phyloP scores from a whole-genome alignment of 2,329 filamentous ascomycete species.

The Penicillium decumbens region DNA sequence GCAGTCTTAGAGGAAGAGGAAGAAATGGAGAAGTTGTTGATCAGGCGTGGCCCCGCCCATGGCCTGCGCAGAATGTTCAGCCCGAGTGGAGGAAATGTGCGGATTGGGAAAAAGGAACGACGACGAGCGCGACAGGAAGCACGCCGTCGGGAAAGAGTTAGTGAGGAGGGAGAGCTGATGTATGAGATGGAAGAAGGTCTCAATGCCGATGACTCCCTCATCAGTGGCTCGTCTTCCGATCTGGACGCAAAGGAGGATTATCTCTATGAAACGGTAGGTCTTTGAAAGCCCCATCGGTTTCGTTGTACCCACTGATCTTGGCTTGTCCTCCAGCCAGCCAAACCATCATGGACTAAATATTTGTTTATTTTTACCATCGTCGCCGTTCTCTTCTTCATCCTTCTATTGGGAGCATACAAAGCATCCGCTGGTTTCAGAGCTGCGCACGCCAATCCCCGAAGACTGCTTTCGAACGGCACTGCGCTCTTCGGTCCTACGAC shows the following conservation, averaged over 20 bases:
- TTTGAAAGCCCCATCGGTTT: constrained; percentile 1
- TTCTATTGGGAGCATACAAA: constrained; percentile 55
- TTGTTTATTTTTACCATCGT: constrained; percentile 45
- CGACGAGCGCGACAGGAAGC: constrained; percentile 46
- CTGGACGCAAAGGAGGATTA: constrained; percentile 43
- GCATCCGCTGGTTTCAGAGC: constrained; percentile 44
- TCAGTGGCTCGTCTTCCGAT: constrained; percentile 56
- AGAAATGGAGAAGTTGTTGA: constrained; percentile 48
- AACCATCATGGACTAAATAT: constrained; percentile 31
- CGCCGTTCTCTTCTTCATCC: constrained; percentile 50
- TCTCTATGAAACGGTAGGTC: constrained; percentile 27
- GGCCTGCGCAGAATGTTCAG: constrained; percentile 42
- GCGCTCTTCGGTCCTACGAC: constrained; percentile 87
- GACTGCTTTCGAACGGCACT: constrained; percentile 68
- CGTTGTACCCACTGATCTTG: constrained; percentile 14
- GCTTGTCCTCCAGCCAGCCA: constrained; percentile 18
- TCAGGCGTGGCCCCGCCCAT: constrained; percentile 35
- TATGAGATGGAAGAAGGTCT: constrained; percentile 83
- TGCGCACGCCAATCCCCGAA: constrained; percentile 19
- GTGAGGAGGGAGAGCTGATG: constrained; percentile 72
- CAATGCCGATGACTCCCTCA: constrained; percentile 58
- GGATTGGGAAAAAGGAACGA: constrained; percentile 51
- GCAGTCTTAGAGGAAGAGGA: constrained; percentile 72
- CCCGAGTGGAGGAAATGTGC: constrained; percentile 45
- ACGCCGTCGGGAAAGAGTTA: constrained; percentile 47